Evolutionary conservation across 495 filamentous ascomycete species (phyloP).

Genomic region (Oleoguttula mirabilis): DNA sequence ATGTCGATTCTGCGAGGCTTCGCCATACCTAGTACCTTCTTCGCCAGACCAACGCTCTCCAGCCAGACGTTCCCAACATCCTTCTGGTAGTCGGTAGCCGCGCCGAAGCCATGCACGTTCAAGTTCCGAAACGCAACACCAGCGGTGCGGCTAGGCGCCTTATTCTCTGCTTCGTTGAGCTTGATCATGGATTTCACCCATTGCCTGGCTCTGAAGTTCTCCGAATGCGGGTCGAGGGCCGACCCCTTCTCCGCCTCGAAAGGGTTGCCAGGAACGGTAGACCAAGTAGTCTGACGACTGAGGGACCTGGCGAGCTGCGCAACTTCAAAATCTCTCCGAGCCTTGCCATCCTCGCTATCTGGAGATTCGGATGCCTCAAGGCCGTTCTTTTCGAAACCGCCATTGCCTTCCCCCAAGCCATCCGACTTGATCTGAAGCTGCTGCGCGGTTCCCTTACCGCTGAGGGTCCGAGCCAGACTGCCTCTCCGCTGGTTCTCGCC

Average conservation of each 20-base stretch:
- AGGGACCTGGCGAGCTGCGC: slow-evolving; percentile 24
- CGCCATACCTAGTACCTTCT: slow-evolving; percentile 34
- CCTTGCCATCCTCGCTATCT: slow-evolving; percentile 24
- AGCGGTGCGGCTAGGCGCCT: slow-evolving; percentile 27
- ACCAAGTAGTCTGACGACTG: slow-evolving; percentile 21
- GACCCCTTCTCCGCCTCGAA: slow-evolving; percentile 35
- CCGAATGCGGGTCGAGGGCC: slow-evolving; percentile 42
- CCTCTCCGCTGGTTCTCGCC: neutral
- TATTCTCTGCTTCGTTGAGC: slow-evolving; percentile 24
- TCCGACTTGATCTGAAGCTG: no score
- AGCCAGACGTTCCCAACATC: slow-evolving; percentile 31
- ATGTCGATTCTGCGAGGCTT: slow-evolving; percentile 55
- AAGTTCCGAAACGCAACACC: slow-evolving; percentile 38
- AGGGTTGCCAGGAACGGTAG: slow-evolving; percentile 22
- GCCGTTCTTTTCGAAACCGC: slow-evolving; percentile 14
- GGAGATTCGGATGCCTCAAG: slow-evolving; percentile 9
- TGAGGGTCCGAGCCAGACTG: neutral
- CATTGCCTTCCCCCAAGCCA: no score
- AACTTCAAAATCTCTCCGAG: slow-evolving; percentile 24
- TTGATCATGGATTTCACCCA: slow-evolving; percentile 43
- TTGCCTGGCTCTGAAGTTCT: slow-evolving; percentile 46
- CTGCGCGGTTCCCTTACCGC: no score
- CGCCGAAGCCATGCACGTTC: slow-evolving; percentile 39
- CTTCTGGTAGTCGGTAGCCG: slow-evolving; percentile 37
- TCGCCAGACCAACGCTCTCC: slow-evolving; percentile 25